Evolutionary conservation across 495 filamentous ascomycete genomes (phyloP).

Genomic region (Aspergillus bertholletiae): DNA sequence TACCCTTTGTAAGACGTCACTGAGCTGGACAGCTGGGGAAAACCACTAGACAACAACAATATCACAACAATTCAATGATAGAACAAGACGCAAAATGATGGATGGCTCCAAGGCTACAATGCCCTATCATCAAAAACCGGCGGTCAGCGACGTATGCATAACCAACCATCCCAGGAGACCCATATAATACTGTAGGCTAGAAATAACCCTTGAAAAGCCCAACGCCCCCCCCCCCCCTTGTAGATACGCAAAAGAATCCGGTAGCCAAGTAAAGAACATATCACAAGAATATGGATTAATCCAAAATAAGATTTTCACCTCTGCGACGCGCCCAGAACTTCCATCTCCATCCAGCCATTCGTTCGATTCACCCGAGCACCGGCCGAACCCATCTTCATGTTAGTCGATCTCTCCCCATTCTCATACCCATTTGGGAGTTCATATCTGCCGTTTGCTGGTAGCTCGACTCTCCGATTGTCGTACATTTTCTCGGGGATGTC

Average conservation of each 20-base stretch:
- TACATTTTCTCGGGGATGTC: conserved; percentile 25
- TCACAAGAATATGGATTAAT: background rate
- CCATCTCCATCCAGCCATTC: conserved; percentile 2
- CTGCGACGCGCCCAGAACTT: background rate
- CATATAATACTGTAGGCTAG: too few species aligned
- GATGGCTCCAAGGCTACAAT: background rate
- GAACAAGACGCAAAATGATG: background rate
- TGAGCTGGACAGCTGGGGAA: too few species aligned
- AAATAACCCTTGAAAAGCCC: too few species aligned
- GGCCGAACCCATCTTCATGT: background rate
- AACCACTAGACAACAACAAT: background rate
- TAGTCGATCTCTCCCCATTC: background rate
- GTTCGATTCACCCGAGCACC: background rate
- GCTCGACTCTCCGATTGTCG: conserved; percentile 18
- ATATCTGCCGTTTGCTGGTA: conserved; percentile 12
- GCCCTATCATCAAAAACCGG: too few species aligned
- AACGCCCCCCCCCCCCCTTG: too few species aligned
- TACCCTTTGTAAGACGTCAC: too few species aligned
- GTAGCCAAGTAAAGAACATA: background rate
- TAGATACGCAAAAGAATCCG: background rate
- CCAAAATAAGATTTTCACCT: background rate
- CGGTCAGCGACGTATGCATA: too few species aligned
- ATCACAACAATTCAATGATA: background rate
- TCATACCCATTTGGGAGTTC: background rate
- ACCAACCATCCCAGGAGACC: too few species aligned